These are phyloP conservation scores for Myriosclerotinia curreyana DNA, from an alignment of 2,329 filamentous ascomycete species.

Conservation along the genomic window DNA sequence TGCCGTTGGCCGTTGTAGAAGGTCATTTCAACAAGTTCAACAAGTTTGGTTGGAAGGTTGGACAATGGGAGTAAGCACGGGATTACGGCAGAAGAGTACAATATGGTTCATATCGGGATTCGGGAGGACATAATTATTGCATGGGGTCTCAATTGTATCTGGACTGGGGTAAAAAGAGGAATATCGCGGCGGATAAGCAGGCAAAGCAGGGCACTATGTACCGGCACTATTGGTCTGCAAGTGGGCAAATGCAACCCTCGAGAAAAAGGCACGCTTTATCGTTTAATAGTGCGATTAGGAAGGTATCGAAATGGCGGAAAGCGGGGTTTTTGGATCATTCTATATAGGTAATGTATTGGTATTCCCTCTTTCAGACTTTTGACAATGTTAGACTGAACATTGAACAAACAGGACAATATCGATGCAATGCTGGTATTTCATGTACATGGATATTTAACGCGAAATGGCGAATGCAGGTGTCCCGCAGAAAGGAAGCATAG, in stretches of 20 bases:
- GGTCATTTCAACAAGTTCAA: neutral
- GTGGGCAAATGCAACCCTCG: conserved; percentile 12
- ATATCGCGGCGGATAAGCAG: conserved; percentile 12
- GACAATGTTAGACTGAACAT: conserved; percentile 13
- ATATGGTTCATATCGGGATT: conserved; percentile 11
- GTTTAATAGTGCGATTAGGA: conserved; percentile 20
- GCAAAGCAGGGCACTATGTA: conserved; percentile 14
- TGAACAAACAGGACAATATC: conserved; percentile 3
- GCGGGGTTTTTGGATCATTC: neutral
- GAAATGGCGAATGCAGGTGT: conserved; percentile 20
- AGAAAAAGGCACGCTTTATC: conserved; percentile 18
- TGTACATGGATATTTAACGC: conserved; percentile 22
- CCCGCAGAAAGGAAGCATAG: conserved; percentile 21
- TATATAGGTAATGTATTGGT: neutral
- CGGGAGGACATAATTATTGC: neutral
- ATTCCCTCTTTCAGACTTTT: conserved; percentile 4
- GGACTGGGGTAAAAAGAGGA: conserved; percentile 14
- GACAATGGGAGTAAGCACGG: conserved; percentile 6
- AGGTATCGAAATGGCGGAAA: conserved; percentile 8
- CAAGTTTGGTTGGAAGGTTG: neutral
- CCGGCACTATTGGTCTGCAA: conserved; percentile 7
- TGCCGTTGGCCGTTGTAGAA: conserved; percentile 15
- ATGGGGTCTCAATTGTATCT: neutral
- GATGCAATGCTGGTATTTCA: neutral
- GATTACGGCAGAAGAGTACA: conserved; percentile 12